Conservation (phyloP, 129 eudicot genomes). For the Rutidosis leptorrhynchoides region DNA sequence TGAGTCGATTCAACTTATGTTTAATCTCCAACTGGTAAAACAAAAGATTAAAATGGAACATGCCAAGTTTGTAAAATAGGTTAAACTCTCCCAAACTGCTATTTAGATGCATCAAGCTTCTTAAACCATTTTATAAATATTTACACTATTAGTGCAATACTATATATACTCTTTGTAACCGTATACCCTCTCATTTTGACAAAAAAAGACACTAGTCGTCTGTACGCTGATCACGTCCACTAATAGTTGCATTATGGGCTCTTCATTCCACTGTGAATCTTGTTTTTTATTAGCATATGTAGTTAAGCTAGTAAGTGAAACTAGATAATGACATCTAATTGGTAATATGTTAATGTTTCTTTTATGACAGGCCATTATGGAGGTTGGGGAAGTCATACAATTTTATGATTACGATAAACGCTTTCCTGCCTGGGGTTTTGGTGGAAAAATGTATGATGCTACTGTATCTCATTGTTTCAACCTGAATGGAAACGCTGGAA, state of each 20-base stretch:
- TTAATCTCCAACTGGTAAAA: not conserved
- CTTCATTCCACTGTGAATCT: slow-evolving; percentile 9
- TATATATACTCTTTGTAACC: not conserved
- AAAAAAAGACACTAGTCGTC: too few species aligned
- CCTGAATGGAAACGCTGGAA: slow-evolving; percentile 54
- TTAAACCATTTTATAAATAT: not conserved
- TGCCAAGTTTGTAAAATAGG: not conserved
- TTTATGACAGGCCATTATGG: slow-evolving; percentile 72
- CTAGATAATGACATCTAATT: slow-evolving; percentile 4
- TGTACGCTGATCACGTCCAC: too few species aligned
- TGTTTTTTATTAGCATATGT: not conserved
- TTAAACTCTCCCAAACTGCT: not conserved
- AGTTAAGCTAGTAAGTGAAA: slow-evolving; percentile 3
- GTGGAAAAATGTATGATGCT: slow-evolving; percentile 57
- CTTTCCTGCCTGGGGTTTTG: slow-evolving; percentile 99
- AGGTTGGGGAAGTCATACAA: slow-evolving; percentile 94
- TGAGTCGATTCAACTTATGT: not conserved
- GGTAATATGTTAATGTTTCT: not conserved
- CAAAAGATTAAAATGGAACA: not conserved
- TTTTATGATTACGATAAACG: slow-evolving; percentile 84
- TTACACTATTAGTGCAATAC: not conserved
- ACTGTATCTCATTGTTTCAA: slow-evolving; percentile 88
- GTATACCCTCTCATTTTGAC: too few species aligned
- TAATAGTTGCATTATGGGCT: slow-evolving; percentile 5
- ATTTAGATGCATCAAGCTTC: slow-evolving; percentile 8